These are phyloP conservation scores for Kickxella alabastrina DNA, from an alignment of 192 early-diverging fungal species.

Conservation along the genomic window DNA sequence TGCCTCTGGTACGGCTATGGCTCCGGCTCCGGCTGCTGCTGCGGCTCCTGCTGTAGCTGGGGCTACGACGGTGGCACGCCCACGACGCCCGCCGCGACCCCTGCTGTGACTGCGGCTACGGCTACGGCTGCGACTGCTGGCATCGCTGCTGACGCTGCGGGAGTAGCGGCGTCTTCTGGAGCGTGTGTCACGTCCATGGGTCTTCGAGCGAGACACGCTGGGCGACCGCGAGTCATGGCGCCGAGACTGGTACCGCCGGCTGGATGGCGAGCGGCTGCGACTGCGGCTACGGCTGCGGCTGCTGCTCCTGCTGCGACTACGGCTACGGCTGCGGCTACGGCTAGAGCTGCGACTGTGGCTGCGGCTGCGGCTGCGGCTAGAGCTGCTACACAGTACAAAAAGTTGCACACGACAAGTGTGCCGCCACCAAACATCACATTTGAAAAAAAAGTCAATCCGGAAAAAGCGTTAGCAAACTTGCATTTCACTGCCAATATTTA, in stretches of 20 bases:
- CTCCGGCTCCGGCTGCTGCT: slow-evolving; percentile 3
- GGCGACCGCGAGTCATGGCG: slow-evolving; percentile 6
- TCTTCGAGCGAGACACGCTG: slow-evolving; percentile 1
- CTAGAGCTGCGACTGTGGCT: too few species aligned
- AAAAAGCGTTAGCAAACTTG: too few species aligned
- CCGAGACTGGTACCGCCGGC: slow-evolving; percentile 1
- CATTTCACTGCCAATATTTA: too few species aligned
- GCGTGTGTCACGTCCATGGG: slow-evolving; percentile 4
- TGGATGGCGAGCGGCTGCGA: slow-evolving; percentile 7
- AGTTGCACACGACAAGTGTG: too few species aligned
- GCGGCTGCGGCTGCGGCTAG: too few species aligned
- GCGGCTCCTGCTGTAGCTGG: slow-evolving; percentile 7
- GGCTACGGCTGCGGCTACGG: too few species aligned
- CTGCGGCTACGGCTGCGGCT: too few species aligned
- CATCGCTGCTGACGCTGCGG: slow-evolving; percentile 2
- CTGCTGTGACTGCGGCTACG: slow-evolving; percentile 2
- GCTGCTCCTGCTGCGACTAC: too few species aligned
- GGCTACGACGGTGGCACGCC: too few species aligned
- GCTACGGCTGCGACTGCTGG: slow-evolving; percentile 7
- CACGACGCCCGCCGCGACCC: slow-evolving; percentile 3
- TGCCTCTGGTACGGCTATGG: neutral
- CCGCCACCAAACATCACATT: too few species aligned
- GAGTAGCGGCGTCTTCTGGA: slow-evolving; percentile 2
- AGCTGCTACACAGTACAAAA: slow-evolving; percentile 15
- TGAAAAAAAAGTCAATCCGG: too few species aligned